Evolutionary conservation across 495 filamentous ascomycete species (phyloP), one percentile per base, ranked within the genome.

Genomic region (Aspergillus bridgeri): DNA sequence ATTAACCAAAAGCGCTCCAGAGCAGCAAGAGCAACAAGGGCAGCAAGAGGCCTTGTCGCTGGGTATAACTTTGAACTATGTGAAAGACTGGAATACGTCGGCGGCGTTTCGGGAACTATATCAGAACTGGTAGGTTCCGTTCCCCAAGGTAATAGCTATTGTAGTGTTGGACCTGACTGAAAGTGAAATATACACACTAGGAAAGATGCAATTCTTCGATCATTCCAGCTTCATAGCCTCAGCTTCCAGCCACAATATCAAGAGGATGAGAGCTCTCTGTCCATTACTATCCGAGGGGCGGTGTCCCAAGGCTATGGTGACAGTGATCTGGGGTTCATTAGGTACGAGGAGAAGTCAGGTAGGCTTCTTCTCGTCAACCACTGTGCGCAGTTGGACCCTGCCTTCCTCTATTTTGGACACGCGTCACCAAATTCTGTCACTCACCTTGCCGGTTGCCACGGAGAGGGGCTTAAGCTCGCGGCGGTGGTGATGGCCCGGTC

Each of bases 381-480:
- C 8, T 60, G 58, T 27, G 55, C 48, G 9, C 27, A 38, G 46
- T 49, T 60, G 24, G 24, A 55, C 5, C 54, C 51, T 7, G 49
- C 60, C 20, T 24, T 20, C 29, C 57, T 64, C 33, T 25, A 55
- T 47, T 33, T 47, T 15, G 46, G 46, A 3, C 17, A 48, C 4
- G 22, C 46, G 3, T 8, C 46, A 18, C 7, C 7, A 18, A 5
- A 18, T 5, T 5, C 6, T 5, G 48, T 61, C 4, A 24, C 47
- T 7, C 23, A 61, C 15, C 50, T 61, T 11, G 62, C 62, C 2
- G 66, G 66, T 15, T 54, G 27, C 19, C 61, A 69, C 42, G 64
- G 68, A 13, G 68, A 71, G 42, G 68, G 68, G 33, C 62, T 69
- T 48, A 71, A 71, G 23, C 29, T 71, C 13, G 66, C 68, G 20